Evolutionary conservation across 2,329 filamentous ascomycete genomes (phyloP).

Genomic region (Penicillium sp.): DNA sequence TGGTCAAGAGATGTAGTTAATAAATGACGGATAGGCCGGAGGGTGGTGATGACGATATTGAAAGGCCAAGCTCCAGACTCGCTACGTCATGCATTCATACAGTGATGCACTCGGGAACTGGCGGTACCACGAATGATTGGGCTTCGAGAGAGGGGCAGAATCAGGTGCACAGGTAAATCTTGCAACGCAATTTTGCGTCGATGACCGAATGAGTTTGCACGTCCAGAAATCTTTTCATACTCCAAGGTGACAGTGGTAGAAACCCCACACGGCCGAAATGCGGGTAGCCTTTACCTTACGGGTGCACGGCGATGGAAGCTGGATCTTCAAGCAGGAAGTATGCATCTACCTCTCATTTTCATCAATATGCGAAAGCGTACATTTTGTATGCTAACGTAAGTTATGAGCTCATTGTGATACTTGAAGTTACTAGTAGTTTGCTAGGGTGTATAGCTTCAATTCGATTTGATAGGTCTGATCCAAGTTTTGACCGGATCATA

Average conservation of each 20-base stretch:
- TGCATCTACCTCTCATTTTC: background rate
- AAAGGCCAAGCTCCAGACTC: constrained; percentile 13
- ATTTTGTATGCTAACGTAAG: no score
- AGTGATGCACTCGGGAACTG: constrained; percentile 18
- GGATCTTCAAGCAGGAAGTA: background rate
- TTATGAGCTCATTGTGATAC: no score
- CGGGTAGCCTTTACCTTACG: background rate
- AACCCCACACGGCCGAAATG: background rate
- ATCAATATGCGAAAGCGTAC: background rate
- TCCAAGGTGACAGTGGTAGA: background rate
- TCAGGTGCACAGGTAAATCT: background rate
- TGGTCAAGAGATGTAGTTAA: constrained; percentile 15
- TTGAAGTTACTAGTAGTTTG: no score
- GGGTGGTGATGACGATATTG: constrained; percentile 32
- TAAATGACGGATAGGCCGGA: constrained; percentile 33
- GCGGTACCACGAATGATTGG: constrained; percentile 9
- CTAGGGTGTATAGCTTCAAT: background rate
- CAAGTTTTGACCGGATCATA: background rate
- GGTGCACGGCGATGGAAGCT: background rate
- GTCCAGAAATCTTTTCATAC: background rate
- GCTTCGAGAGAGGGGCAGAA: background rate
- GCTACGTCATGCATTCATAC: constrained; percentile 40
- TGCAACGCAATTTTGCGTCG: background rate
- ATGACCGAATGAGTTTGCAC: background rate
- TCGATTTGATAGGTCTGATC: background rate